Base-by-base conservation (phyloP, 2,329 filamentous ascomycete species). In the Didymella pomorum region DNA sequence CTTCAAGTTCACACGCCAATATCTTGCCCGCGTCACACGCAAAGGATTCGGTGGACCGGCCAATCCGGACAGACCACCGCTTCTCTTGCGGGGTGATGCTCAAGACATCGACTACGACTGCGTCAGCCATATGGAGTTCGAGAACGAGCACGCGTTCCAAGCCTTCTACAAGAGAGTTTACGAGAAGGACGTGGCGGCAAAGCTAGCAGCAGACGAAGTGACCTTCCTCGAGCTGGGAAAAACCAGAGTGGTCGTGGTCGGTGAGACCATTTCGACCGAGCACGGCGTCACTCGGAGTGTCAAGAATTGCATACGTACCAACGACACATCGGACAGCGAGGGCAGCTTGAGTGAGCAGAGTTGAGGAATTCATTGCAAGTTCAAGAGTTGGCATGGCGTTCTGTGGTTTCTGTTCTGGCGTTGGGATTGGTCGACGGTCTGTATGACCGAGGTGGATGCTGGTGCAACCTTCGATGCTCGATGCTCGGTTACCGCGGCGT, bases 31-130 rank as follows among this genome's bases (percentile, higher is more conserved):
- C 37, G 66, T 65, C 41, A 59, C 55, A 2, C 63, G 69, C 14
- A 65, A 66, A 51, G 70, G 70, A 8, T 74, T 70, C 42, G 70
- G 69, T 9, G 65, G 64, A 2, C 63, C 67, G 31, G 62, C 65
- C 10, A 71, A 71, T 43, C 62, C 59, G 1, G 66, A 71, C 52
- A 57, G 62, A 31, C 69, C 71, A 21, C 63, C 56, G 1, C 53
- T 71, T 2, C 52, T 66, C 7, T 52, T 74, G 31, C 58, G 68
- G 35, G 71, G 72, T 42, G 62, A 61, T 2, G 57, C 65, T 26
- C 50, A 64, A 2, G 64, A 66, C 21, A 57, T 73, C 21, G 70
- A 72, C 54, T 71, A 59, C 52, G 71, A 74, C 43, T 71, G 64
- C 56, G 61, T 71, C 16, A 56, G 65, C 21, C 67, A 73, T 26